Evolutionary conservation across 2,329 filamentous ascomycete genomes (phyloP).

Genomic region (Colletotrichum sp.): DNA sequence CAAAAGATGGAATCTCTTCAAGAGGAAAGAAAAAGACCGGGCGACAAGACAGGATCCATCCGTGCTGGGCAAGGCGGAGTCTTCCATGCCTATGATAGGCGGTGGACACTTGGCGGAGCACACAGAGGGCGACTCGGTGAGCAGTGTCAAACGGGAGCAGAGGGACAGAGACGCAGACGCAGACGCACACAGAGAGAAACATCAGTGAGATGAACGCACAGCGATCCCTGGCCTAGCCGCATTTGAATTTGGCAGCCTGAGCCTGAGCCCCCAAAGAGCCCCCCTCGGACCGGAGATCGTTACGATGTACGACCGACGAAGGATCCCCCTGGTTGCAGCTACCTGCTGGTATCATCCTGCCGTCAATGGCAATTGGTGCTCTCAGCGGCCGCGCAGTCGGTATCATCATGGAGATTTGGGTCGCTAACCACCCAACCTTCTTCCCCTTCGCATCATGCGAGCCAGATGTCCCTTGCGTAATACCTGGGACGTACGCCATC

Average conservation of each 20-base stretch:
- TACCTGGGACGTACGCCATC: slow-evolving; percentile 94
- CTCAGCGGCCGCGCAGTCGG: slow-evolving; percentile 88
- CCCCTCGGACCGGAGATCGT: background rate
- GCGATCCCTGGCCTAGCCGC: background rate
- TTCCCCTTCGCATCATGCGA: slow-evolving; percentile 82
- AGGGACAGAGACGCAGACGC: background rate
- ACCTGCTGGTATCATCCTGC: slow-evolving; percentile 92
- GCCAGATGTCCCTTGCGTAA: slow-evolving; percentile 86
- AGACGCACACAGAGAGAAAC: background rate
- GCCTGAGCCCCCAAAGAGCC: background rate
- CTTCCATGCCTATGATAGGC: background rate
- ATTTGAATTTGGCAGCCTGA: slow-evolving; percentile 15
- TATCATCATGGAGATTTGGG: slow-evolving; percentile 88
- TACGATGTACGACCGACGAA: slow-evolving; percentile 6
- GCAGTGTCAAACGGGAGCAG: background rate
- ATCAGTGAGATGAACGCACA: background rate
- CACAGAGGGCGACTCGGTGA: background rate
- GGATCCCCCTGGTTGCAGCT: slow-evolving; percentile 67
- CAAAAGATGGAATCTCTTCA: background rate
- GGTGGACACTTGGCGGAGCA: background rate
- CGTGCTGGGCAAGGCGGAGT: background rate
- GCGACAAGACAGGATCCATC: background rate
- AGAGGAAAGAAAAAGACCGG: background rate
- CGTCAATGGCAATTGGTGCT: slow-evolving; percentile 94
- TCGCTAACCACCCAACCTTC: slow-evolving; percentile 76